Evolutionary conservation across 495 filamentous ascomycete genomes (phyloP).

Genomic region (Penicillium paradoxum): DNA sequence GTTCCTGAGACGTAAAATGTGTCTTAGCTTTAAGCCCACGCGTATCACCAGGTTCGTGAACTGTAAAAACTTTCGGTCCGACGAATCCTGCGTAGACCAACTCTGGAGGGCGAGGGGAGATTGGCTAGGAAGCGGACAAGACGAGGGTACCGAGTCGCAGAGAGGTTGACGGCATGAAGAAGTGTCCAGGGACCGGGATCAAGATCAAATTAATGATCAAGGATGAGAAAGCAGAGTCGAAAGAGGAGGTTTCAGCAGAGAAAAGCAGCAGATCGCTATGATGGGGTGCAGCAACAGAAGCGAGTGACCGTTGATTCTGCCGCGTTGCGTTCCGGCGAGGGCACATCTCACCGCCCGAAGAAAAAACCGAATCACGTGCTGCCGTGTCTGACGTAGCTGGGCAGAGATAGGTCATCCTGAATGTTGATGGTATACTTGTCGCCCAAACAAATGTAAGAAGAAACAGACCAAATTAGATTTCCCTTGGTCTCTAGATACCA

Average conservation of each 20-base stretch:
- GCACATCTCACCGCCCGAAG: slow-evolving; percentile 32
- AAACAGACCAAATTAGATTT: background rate
- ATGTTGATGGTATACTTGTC: background rate
- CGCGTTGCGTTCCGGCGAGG: slow-evolving; percentile 18
- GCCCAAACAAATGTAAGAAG: background rate
- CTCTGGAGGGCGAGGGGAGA: slow-evolving; percentile 28
- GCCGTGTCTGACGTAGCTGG: slow-evolving; percentile 21
- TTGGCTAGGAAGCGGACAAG: slow-evolving; percentile 36
- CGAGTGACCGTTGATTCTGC: slow-evolving; percentile 32
- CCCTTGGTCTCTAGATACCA: background rate
- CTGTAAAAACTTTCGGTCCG: slow-evolving; percentile 11
- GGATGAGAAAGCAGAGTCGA: slow-evolving; percentile 13
- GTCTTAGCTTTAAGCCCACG: slow-evolving; percentile 9
- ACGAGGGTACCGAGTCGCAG: slow-evolving; percentile 33
- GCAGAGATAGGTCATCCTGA: background rate
- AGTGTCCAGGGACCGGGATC: slow-evolving; percentile 7
- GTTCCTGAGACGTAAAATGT: slow-evolving; percentile 10
- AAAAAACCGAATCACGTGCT: slow-evolving; percentile 22
- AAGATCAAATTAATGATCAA: slow-evolving; percentile 9
- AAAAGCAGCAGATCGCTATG: slow-evolving; percentile 24
- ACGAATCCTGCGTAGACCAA: slow-evolving; percentile 17
- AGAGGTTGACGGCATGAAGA: slow-evolving; percentile 32
- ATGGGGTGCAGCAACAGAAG: slow-evolving; percentile 31
- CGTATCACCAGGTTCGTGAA: slow-evolving; percentile 14
- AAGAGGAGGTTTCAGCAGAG: slow-evolving; percentile 16